Base-by-base conservation (phyloP, 2,329 filamentous ascomycete species). In the Albophoma yamanashiensis region DNA sequence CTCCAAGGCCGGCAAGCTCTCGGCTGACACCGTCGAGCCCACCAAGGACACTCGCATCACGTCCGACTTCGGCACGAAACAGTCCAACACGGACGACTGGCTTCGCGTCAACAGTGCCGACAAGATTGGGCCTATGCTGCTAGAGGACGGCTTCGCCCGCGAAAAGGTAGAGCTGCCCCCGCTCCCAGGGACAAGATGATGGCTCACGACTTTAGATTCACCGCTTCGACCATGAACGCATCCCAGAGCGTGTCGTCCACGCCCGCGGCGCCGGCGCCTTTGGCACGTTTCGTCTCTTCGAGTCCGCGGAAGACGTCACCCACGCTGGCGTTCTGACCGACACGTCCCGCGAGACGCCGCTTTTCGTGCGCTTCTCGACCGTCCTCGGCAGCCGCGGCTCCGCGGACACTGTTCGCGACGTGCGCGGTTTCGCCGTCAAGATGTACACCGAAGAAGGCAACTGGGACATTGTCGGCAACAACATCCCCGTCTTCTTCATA, bases 341-440 rank as follows among this genome's bases (percentile, higher is more conserved):
- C 3, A 74, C 76, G 0, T 81, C 79, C 14, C 85, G 88, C 65
- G 71, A 87, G 65, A 76, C 71, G 0, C 71, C 71, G 0, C 58
- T 73, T 0, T 73, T 73, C 12, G 17, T 73, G 20, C 85, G 89
- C 0, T 92, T 94, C 71, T 93, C 89, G 0, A 93, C 90, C 0
- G 89, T 91, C 0, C 79, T 89, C 2, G 89, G 88, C 8, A 89
- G 85, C 68, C 81, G 86, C 40, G 90, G 89, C 15, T 89, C 86
- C 58, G 88, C 89, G 7, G 90, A 94, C 69, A 92, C 89, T 0
- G 89, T 92, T 1, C 83, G 90, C n/a, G 89, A 94, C 76, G 88
- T 92, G 2, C 84, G 89, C 43, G 89, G 90, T 1, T 94, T 93
- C 64, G 89, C 89, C 0, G 74, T 90, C 63, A 73, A 74, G 52